A percentile compares a stretch with the other conserved stretches of the same genome.
Conservation (phyloP, 78 protist species). For the Isochrysis galbana region DNA sequence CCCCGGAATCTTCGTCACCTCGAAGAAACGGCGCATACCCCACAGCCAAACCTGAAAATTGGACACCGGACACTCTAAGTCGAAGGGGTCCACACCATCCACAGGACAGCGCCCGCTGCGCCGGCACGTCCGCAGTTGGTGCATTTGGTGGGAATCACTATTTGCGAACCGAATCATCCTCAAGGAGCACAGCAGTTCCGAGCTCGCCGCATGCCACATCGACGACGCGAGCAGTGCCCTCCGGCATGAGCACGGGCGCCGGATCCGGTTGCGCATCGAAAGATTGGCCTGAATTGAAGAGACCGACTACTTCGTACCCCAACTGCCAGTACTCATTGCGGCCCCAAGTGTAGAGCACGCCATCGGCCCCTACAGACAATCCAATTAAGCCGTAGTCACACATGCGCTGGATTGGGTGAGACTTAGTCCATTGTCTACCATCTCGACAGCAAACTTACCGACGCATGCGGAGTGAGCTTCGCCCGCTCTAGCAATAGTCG, state of each 20-base stretch:
- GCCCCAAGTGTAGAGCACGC: not conserved
- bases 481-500: not conserved
- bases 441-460: no score
- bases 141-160: no score
- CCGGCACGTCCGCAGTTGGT: no score
- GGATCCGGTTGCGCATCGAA: conserved; percentile 18
- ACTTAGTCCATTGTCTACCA: no score
- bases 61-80: no score
- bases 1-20: not conserved
- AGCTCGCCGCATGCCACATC: not conserved
- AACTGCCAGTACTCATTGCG: conserved; percentile 19
- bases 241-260: not conserved
- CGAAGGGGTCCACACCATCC: no score
- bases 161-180: not conserved
- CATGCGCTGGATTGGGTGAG: no score
- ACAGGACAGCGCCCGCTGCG: no score
- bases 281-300: not conserved
- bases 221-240: not conserved
- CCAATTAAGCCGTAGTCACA: no score
- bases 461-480: not conserved
- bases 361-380: not conserved
- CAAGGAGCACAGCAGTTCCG: not conserved
- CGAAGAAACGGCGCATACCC: not conserved
- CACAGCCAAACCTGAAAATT: not conserved
- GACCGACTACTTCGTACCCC: not conserved